Conservation (phyloP, 2,329 filamentous ascomycete genomes). For the Fusarium sp. region DNA sequence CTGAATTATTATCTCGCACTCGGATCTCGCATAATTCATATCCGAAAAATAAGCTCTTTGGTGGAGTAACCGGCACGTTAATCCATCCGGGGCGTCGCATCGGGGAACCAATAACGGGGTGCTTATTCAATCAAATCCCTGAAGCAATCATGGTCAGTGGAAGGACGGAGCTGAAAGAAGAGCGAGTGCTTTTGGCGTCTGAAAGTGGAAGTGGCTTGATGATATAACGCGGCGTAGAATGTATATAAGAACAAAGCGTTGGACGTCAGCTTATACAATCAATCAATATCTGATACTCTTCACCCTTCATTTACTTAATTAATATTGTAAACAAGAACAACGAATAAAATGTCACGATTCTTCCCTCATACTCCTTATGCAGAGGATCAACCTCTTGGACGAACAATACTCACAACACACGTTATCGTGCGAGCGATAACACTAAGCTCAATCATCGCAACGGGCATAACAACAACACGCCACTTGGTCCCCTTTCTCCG, state of each 20-base stretch:
- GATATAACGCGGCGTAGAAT: constrained; percentile 23
- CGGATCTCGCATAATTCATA: background rate
- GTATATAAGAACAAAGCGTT: background rate
- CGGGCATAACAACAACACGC: constrained; percentile 49
- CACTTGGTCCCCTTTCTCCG: constrained; percentile 44
- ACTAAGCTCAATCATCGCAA: constrained; percentile 60
- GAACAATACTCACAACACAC: constrained; percentile 67
- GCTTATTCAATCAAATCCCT: constrained; percentile 32
- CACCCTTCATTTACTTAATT: background rate
- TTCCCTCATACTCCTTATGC: constrained; percentile 66
- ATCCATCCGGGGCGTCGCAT: constrained; percentile 23
- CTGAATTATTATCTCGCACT: constrained; percentile 14
- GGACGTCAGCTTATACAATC: background rate
- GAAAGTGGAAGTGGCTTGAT: constrained; percentile 24
- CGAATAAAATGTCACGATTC: constrained; percentile 58
- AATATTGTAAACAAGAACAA: background rate
- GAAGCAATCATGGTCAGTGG: constrained; percentile 8
- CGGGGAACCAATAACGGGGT: constrained; percentile 27
- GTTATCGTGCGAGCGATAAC: constrained; percentile 66
- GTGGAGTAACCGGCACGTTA: constrained; percentile 24
- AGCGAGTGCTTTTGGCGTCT: constrained; percentile 6
- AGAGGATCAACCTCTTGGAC: constrained; percentile 68
- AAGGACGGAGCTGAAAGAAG: constrained; percentile 5
- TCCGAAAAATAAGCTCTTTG: background rate
- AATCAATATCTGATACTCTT: background rate